These are phyloP conservation scores for Conticribra guillardii DNA, from an alignment of 108 stramenopile genomes.

Conservation along the genomic window DNA sequence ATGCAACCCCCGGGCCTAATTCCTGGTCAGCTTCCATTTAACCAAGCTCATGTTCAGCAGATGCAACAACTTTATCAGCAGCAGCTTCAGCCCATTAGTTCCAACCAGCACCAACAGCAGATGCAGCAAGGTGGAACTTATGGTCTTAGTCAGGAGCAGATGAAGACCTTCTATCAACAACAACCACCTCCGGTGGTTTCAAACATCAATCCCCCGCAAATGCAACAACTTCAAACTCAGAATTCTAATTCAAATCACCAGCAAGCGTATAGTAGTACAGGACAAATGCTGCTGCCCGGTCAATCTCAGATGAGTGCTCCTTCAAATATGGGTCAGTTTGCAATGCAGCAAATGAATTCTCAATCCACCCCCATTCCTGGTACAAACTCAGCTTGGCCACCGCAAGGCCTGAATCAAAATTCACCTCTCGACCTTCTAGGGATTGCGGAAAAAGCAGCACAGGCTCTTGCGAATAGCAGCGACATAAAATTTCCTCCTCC, in stretches of 20 bases:
- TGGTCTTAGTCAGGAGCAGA: no score
- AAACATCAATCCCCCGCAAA: no score
- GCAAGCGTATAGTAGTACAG: no score
- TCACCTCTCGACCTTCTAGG: conserved; percentile 69
- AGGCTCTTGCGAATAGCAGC: conserved; percentile 71
- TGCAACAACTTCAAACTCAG: no score
- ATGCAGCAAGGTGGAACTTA: not conserved
- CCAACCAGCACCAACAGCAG: conserved; percentile 4
- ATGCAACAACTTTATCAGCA: conserved; percentile 44
- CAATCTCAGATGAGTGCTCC: no score
- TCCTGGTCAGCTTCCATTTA: conserved; percentile 8
- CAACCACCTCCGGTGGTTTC: no score
- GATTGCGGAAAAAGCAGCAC: conserved; percentile 81
- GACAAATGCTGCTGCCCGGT: no score
- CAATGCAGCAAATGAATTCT: not conserved
- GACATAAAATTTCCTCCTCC: no score
- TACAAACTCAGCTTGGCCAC: conserved; percentile 15
- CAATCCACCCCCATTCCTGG: not conserved
- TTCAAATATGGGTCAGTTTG: no score
- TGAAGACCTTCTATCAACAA: no score
- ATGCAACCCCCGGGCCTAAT: not conserved
- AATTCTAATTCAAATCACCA: no score
- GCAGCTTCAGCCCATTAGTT: conserved; percentile 27
- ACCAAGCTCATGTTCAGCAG: conserved; percentile 25
- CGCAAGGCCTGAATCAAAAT: not conserved